Base-by-base conservation (phyloP, 2,329 filamentous ascomycete species). In the Didymella sp. region DNA sequence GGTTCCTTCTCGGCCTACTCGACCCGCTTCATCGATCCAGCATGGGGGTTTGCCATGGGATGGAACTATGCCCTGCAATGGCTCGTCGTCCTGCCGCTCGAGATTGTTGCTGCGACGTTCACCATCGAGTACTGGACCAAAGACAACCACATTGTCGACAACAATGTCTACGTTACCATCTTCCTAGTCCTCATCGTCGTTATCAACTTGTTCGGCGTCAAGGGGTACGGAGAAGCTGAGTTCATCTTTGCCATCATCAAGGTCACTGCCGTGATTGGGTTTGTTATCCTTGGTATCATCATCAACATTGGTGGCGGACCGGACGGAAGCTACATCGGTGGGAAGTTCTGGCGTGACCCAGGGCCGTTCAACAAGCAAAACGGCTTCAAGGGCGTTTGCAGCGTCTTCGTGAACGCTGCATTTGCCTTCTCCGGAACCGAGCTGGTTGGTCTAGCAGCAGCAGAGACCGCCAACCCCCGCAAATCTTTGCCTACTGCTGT, bases 341-440 rank as follows among this genome's bases (percentile, higher is more conserved):
- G 81, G 19, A 79, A 80, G 38, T 87, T 84, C 76, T 88, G 86
- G 85, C 76, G 81, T 59, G 75, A 84, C 30, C 84, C 84, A 5
- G 72, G 73, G 17, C 83, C 84, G 0, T 82, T 83, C 71, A 62
- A 41, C 22, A 41, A 41, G 9, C 21, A 69, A 46, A 80, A 87
- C 67, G 85, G 85, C 6, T 88, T 88, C 78, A 84, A 86, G 73
- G 86, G 86, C 37, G 82, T 88, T 66, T 87, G 85, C 72, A 80
- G 80, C 56, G 84, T 87, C 41, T 87, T 88, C 66, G 84, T 87
- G 54, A 87, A 85, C 25, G 85, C 85, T 17, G 84, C 85, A 2
- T 88, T 88, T 64, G 80, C 85, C 44, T 88, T 87, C 71, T 80
- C 82, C 41, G 85, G 86, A 62, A 87, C 85, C 22, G 86, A 88